Evolutionary conservation across 2,329 filamentous ascomycete species (phyloP), one percentile per base, ranked within the genome.

Genomic region (Furcasterigmium furcatum): DNA sequence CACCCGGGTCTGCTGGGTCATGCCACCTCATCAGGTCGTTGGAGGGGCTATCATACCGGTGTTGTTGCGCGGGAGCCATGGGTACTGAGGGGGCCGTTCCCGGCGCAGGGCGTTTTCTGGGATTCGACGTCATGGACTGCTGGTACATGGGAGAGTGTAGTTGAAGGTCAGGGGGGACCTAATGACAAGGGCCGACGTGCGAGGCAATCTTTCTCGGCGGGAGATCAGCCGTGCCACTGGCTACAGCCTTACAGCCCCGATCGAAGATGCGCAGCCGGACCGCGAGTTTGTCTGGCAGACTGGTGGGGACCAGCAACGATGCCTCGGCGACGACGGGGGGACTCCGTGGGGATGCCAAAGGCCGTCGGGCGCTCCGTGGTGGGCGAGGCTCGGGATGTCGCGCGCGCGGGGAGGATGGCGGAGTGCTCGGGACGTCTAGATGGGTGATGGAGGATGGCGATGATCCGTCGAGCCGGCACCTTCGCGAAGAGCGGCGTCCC

Each of bases 101-200:
- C 46, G 88, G 85, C 39, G 88, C 87, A 55, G 85, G 74, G 63
- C 88, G 79, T 72, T 94, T 94, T 65, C 87, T 70, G 18, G 76
- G 63, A 52, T 79, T 79, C 38, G 67, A 59, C 46, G 77, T 72
- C 74, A 78, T 77, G 46, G 54, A 46, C 46, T 49, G 51, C 12
- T 39, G 24, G 51, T 53, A 47, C 48, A 55, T 51, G n/a, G 22
- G 20, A 16, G 9, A 13, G n/a, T 25, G 25, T 13, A 27, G 14
- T n/a, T n/a, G n/a, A n/a, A n/a, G n/a, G n/a, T n/a, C n/a, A n/a
- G n/a, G n/a, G n/a, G n/a, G n/a, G n/a, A n/a, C n/a, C n/a, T n/a
- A n/a, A n/a, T n/a, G n/a, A n/a, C n/a, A n/a, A n/a, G n/a, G n/a
- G n/a, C n/a, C n/a, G n/a, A n/a, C n/a, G 34, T 30, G 39, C 22